Base-by-base conservation (phyloP, 495 filamentous ascomycete species). In the Trichoderma erinaceum region DNA sequence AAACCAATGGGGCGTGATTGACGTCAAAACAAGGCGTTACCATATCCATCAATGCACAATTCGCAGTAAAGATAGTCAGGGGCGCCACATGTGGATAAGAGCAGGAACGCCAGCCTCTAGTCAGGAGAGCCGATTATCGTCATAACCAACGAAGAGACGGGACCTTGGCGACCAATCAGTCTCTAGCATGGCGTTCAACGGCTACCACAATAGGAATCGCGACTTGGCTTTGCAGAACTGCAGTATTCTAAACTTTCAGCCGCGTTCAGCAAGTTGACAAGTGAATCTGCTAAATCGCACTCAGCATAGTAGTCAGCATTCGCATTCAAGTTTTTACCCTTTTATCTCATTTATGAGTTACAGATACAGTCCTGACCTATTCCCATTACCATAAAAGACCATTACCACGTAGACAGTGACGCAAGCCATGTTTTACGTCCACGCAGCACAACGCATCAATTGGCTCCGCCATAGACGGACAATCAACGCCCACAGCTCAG, bases 71-170 rank as follows among this genome's bases (percentile, higher is more conserved):
- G 56, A 61, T 61, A 21, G 18, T 61, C 56, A 61, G 56, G 56
- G 56, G 56, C 23, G 13, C 56, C 56, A 61, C 56, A 11, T 61
- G 56, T 61, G 56, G 56, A 61, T 61, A 27, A 32, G 13, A 61
- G 12, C 4, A 61, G 25, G 56, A 38, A 21, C 56, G 56, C 7
- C 3, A 23, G 4, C 50, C 1, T 56, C 10, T 56, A 21, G 21
- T 25, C 21, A 56, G n/a, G 21, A 21, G 50, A 21, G n/a, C 16
- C 29, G 56, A 32, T 5, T 10, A 29, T 29, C n/a, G 27, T 61
- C 25, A 61, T 61, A 5, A 13, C 13, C 27, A 10, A 61, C 16
- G 56, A 32, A 61, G 5, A 25, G 8, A 21, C 50, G 13, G n/a
- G 44, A 7, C 13, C 3, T 56, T 7, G 4, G 50, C 21, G 8